Conservation (phyloP, 768 basidiomycete species). For the Rickenella mellea region DNA sequence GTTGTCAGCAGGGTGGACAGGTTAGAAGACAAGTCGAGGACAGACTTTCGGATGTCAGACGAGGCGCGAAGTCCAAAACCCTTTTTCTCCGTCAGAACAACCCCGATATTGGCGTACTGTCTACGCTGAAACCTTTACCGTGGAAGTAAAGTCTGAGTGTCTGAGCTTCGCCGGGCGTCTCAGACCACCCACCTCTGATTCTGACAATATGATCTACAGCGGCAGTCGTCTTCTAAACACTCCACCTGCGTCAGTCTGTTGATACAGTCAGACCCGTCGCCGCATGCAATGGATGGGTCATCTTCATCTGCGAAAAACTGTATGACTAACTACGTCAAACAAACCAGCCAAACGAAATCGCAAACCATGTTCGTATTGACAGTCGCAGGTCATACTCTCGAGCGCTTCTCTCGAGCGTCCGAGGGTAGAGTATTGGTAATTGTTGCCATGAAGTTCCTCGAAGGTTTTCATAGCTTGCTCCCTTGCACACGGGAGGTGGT, state of each 20-base stretch:
- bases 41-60: constrained; percentile 54
- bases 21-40: constrained; percentile 5
- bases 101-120: constrained; percentile 78
- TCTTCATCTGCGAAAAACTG: constrained; percentile 41
- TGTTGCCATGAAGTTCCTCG: constrained; percentile 62
- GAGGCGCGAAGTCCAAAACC: constrained; percentile 87
- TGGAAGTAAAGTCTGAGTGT: constrained; percentile 2
- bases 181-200: constrained; percentile 74
- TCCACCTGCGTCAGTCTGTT: constrained; percentile 96
- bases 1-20: constrained; percentile 1
- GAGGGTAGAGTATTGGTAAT: constrained; percentile 79
- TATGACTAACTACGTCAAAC: constrained; percentile 18
- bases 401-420: constrained; percentile 83
- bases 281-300: constrained; percentile 64
- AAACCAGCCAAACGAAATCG: constrained; percentile 15
- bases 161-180: too few relatives aligned
- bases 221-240: constrained; percentile 85
- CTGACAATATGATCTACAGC: constrained; percentile 70
- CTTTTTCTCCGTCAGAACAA: constrained; percentile 92
- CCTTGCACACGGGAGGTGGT: constrained; percentile 70
- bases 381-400: constrained; percentile 96
- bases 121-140: constrained; percentile 89
- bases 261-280: constrained; percentile 86
- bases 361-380: constrained; percentile 75
- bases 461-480: constrained; percentile 66